A percentile compares a stretch with the other conserved stretches of the same genome.
Conservation (phyloP, 2,329 filamentous ascomycete genomes). For the Fusarium sp. region DNA sequence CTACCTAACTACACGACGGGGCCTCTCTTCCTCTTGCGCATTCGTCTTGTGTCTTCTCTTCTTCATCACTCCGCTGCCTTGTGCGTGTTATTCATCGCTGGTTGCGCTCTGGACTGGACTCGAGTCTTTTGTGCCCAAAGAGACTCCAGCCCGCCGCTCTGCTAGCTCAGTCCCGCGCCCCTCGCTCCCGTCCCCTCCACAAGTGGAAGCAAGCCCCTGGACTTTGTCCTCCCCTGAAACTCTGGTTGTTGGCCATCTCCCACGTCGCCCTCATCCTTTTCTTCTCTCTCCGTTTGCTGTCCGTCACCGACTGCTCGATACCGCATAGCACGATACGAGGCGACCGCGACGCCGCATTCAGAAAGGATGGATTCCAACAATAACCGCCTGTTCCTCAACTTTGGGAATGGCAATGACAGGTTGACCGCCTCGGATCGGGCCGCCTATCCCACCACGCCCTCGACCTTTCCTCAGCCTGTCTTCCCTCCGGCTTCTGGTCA, state of each 20-base stretch:
- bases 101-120: slow-evolving; percentile 16
- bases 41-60: background rate
- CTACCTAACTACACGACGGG: background rate
- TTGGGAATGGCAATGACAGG: slow-evolving; percentile 70
- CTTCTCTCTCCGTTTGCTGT: slow-evolving; percentile 17
- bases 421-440: slow-evolving; percentile 69
- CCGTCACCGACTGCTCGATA: slow-evolving; percentile 32
- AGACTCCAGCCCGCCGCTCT: slow-evolving; percentile 23
- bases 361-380: slow-evolving; percentile 63
- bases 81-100: background rate
- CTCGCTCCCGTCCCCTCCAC: slow-evolving; percentile 32
- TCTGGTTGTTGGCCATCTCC: slow-evolving; percentile 35
- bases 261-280: slow-evolving; percentile 32
- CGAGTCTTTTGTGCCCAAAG: slow-evolving; percentile 25
- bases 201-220: slow-evolving; percentile 33
- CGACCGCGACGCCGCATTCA: slow-evolving; percentile 17
- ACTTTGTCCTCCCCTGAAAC: slow-evolving; percentile 42
- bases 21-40: background rate
- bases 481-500: slow-evolving; percentile 51
- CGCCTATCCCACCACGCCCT: slow-evolving; percentile 86
- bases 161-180: slow-evolving; percentile 29
- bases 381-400: slow-evolving; percentile 71
- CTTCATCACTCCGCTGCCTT: background rate
- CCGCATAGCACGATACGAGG: slow-evolving; percentile 29
- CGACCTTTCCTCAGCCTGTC: slow-evolving; percentile 94